phyloP scores from a whole-genome alignment of 192 early-diverging fungal species.

The Coemansia brasiliensis region DNA sequence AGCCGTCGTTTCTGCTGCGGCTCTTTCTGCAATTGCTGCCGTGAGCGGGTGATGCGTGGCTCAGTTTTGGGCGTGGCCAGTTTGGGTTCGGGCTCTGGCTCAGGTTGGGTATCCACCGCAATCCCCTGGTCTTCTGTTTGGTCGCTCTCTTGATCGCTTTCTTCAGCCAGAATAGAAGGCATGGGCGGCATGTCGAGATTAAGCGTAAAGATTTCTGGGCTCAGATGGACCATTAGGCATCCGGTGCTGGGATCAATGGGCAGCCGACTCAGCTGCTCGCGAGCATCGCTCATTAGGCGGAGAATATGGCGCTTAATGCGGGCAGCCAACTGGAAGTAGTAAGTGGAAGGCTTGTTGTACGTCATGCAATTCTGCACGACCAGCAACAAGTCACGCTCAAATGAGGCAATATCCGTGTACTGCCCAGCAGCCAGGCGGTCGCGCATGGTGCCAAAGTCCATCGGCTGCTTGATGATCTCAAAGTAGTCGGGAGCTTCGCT shows the following conservation, averaged over 20 bases:
- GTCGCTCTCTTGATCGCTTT: neutral
- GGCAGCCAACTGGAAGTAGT: constrained; percentile 42
- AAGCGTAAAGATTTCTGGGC: constrained; percentile 30
- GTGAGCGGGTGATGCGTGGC: neutral
- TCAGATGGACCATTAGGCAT: constrained; percentile 19
- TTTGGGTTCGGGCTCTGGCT: neutral
- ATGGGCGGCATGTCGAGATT: constrained; percentile 10
- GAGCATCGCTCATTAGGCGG: constrained; percentile 20
- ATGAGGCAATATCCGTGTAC: constrained; percentile 62
- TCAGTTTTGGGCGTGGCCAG: neutral
- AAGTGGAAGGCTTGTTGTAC: constrained; percentile 52
- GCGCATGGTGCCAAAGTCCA: constrained; percentile 73
- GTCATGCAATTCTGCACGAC: constrained; percentile 45
- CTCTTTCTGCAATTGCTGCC: neutral
- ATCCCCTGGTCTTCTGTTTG: neutral
- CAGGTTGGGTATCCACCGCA: neutral
- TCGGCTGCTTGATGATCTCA: constrained; percentile 67
- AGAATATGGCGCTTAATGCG: constrained; percentile 34
- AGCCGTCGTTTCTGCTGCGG: constrained; percentile 13
- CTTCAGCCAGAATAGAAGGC: constrained; percentile 1
- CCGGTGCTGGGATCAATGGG: constrained; percentile 43
- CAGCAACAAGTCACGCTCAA: constrained; percentile 55
- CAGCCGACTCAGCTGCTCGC: constrained; percentile 2
- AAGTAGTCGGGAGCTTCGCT: constrained; percentile 76
- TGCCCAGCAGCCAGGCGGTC: constrained; percentile 57